Evolutionary conservation across 345 rosid species (phyloP), one percentile per base, ranked within the genome.

Genomic region (Hypericum androsaemum): DNA sequence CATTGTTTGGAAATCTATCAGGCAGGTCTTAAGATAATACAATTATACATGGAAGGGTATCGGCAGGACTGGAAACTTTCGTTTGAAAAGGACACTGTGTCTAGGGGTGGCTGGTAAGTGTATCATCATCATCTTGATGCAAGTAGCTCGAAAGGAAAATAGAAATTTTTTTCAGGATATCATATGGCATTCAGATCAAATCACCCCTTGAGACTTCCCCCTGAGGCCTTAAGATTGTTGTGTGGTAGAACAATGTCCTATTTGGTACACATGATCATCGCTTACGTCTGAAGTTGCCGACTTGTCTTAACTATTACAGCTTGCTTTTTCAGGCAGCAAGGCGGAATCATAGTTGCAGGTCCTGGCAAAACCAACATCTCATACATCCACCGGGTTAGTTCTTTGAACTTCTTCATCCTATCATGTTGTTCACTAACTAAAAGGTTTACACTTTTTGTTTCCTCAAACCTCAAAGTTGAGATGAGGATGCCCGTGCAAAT

Each of bases 41-140:
- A 90, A 68, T 66, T 41, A 5, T 87, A 87, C 78, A 84, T 78
- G 95, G 96, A 81, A 78, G 96, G 95, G 52, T 90, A 84, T 66
- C 78, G 89, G 47, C 98, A 84, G 71, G 95, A 90, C 72, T 90
- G 96, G 98, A 77, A 87, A 59, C 95, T 90, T 71, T 87, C 96
- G 9, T 80, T 61, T 50, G 86, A 77, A 71, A 77, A 67, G 44
- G 95, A 84, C 55, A 90, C 96, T 0, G 88, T 81, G 5, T 63
- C 70, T 52, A 77, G 77, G 73, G 98, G 96, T 6, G 96, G 98
- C 72, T 92, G 98, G 96, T 84, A 83, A 2, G 81, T 66, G 35
- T 37, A 60, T 52, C 60, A 39, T 50, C 41, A 60, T 52, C 60
- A 39, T 50, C 41, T 60, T 42, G 15, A 15, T 8, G 6, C 37